These are phyloP conservation scores for Backusella sp. DNA, from an alignment of 192 early-diverging fungal species.

Conservation along the genomic window DNA sequence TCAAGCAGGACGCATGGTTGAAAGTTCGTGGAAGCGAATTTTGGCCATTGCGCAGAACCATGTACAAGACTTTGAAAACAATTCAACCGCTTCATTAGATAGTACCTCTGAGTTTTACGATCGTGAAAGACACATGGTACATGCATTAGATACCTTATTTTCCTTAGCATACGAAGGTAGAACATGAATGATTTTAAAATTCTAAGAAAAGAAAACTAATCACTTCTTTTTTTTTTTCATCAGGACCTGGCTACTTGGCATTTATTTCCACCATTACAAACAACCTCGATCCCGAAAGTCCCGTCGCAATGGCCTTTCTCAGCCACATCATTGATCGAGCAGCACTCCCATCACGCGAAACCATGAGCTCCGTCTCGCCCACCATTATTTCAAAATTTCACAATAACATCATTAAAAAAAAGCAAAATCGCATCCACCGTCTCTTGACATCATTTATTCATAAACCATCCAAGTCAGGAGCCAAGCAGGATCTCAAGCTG, in stretches of 20 bases:
- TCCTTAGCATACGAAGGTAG: slow-evolving; percentile 14
- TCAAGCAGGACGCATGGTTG: slow-evolving; percentile 12
- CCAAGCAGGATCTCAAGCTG: slow-evolving; percentile 9
- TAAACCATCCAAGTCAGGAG: background rate
- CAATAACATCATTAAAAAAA: slow-evolving; percentile 15
- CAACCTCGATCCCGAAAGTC: slow-evolving; percentile 37
- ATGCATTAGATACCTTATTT: slow-evolving; percentile 20
- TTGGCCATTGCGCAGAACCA: slow-evolving; percentile 17
- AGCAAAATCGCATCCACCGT: slow-evolving; percentile 11
- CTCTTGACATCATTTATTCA: background rate
- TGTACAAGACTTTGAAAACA: slow-evolving; percentile 7
- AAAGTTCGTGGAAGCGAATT: slow-evolving; percentile 13
- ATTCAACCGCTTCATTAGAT: background rate
- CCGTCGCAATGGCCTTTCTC: slow-evolving; percentile 49
- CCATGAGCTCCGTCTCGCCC: slow-evolving; percentile 41
- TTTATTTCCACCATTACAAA: slow-evolving; percentile 22
- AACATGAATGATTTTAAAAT: too few species aligned
- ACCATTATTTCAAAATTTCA: slow-evolving; percentile 38
- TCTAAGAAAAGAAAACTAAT: background rate
- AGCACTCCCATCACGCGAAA: slow-evolving; percentile 52
- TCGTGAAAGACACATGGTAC: slow-evolving; percentile 19
- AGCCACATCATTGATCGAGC: slow-evolving; percentile 59
- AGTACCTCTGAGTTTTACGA: slow-evolving; percentile 8
- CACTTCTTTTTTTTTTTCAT: background rate
- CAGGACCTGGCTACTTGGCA: slow-evolving; percentile 27